These are phyloP conservation scores for Colletotrichum nymphaeae DNA, from an alignment of 2,329 filamentous ascomycete species.

Conservation along the genomic window DNA sequence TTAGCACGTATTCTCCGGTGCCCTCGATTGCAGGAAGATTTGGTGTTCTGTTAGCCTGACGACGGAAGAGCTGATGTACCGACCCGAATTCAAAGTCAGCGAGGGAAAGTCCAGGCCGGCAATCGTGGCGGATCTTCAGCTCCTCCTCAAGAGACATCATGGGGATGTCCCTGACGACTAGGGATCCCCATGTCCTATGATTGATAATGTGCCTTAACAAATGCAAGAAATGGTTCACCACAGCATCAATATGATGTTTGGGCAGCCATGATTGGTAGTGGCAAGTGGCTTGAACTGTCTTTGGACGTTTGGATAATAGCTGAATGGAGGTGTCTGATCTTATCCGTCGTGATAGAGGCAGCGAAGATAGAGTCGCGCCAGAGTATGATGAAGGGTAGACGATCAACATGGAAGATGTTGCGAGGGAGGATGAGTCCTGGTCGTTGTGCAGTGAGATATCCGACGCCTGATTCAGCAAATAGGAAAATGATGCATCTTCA, in stretches of 20 bases:
- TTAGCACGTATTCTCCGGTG: background rate
- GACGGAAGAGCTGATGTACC: constrained; percentile 7
- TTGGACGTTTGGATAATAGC: background rate
- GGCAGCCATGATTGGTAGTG: background rate
- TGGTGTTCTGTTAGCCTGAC: background rate
- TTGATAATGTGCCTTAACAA: background rate
- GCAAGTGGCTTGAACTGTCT: background rate
- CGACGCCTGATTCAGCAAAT: background rate
- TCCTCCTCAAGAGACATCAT: background rate
- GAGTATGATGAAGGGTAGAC: background rate
- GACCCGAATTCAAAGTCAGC: background rate
- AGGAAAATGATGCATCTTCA: background rate
- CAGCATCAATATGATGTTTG: background rate
- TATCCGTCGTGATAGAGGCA: background rate
- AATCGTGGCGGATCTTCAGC: background rate
- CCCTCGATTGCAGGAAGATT: constrained; percentile 12
- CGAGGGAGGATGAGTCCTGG: background rate
- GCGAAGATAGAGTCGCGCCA: background rate
- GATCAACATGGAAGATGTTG: background rate
- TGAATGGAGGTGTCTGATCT: background rate
- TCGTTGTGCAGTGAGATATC: background rate
- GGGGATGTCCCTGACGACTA: background rate
- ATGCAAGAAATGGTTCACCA: background rate
- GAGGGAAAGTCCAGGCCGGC: background rate
- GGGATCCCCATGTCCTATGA: background rate